Conservation (phyloP, 495 filamentous ascomycete species). For the Penicillium egyptiacum region DNA sequence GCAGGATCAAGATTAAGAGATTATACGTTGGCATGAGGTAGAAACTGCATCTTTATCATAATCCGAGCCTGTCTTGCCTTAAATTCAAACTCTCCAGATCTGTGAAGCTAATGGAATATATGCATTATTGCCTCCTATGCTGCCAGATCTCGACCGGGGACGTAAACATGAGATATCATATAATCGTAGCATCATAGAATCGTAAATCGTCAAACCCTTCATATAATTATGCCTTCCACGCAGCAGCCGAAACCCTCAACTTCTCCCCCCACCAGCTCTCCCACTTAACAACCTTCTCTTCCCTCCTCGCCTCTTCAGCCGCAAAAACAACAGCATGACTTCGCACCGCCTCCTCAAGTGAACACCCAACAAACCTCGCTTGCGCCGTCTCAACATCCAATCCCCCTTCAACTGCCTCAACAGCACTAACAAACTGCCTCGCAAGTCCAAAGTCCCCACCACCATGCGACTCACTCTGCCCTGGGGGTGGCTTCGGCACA, state of each 20-base stretch:
- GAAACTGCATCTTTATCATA: slow-evolving; percentile 4
- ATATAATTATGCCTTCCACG: slow-evolving; percentile 2
- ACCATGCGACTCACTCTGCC: slow-evolving; percentile 59
- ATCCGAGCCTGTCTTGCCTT: slow-evolving; percentile 3
- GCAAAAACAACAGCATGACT: slow-evolving; percentile 95
- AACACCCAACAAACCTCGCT: slow-evolving; percentile 71
- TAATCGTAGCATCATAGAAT: slow-evolving; percentile 7
- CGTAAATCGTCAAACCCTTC: slow-evolving; percentile 7
- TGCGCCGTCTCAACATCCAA: slow-evolving; percentile 73
- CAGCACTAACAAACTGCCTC: slow-evolving; percentile 74
- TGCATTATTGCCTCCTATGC: not conserved
- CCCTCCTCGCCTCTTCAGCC: slow-evolving; percentile 78
- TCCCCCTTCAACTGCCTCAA: slow-evolving; percentile 71
- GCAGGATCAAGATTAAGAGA: slow-evolving; percentile 14
- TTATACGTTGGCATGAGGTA: slow-evolving; percentile 11
- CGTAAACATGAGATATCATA: slow-evolving; percentile 7
- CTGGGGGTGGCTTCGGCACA: slow-evolving; percentile 38
- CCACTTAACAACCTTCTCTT: slow-evolving; percentile 73
- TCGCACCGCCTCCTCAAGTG: slow-evolving; percentile 76
- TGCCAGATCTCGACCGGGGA: not conserved
- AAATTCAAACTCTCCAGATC: too few species aligned
- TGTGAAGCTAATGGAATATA: not conserved
- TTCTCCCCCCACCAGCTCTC: slow-evolving; percentile 72
- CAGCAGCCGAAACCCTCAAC: slow-evolving; percentile 20
- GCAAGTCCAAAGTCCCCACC: slow-evolving; percentile 86